phyloP scores from a whole-genome alignment of 352 stramenopile species.

The Globisporangium heterothallicum region DNA sequence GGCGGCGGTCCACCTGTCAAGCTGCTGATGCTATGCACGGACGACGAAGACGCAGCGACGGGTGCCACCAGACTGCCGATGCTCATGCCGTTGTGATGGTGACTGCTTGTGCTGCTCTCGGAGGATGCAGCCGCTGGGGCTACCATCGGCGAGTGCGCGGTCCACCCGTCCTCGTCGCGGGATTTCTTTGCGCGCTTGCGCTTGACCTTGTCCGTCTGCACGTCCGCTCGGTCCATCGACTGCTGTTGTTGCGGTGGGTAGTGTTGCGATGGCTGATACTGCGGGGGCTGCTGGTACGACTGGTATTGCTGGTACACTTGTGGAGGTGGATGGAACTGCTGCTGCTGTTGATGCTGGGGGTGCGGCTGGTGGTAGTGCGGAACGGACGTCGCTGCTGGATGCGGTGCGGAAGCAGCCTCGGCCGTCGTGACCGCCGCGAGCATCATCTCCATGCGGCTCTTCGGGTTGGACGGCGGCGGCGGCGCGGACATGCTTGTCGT shows the following conservation, averaged over 20 bases:
- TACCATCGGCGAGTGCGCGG: conserved; percentile 1
- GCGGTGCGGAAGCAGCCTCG: conserved; percentile 2
- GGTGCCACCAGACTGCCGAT: conserved; percentile 14
- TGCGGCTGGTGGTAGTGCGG: neutral
- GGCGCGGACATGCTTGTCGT: conserved; percentile 7
- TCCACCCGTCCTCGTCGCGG: conserved; percentile 20
- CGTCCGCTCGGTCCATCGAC: neutral
- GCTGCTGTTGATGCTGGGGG: conserved; percentile 4
- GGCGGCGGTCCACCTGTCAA: conserved; percentile 7
- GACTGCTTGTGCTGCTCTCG: neutral
- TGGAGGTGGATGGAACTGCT: neutral
- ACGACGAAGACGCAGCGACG: neutral
- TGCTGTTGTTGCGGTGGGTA: conserved; percentile 5
- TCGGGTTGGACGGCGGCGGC: conserved; percentile 14
- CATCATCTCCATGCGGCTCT: conserved; percentile 52
- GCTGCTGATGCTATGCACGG: conserved; percentile 15
- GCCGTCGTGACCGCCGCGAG: conserved; percentile 20
- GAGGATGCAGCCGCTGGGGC: neutral
- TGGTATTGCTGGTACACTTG: conserved; percentile 4
- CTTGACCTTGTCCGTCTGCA: conserved; percentile 20
- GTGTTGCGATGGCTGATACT: neutral
- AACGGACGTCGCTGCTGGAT: neutral
- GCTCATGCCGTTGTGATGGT: conserved; percentile 9
- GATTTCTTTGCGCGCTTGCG: conserved; percentile 51
- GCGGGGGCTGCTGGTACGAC: neutral